These are phyloP conservation scores for Trichoderma sp. DNA, from an alignment of 2,329 filamentous ascomycete genomes.

Conservation along the genomic window DNA sequence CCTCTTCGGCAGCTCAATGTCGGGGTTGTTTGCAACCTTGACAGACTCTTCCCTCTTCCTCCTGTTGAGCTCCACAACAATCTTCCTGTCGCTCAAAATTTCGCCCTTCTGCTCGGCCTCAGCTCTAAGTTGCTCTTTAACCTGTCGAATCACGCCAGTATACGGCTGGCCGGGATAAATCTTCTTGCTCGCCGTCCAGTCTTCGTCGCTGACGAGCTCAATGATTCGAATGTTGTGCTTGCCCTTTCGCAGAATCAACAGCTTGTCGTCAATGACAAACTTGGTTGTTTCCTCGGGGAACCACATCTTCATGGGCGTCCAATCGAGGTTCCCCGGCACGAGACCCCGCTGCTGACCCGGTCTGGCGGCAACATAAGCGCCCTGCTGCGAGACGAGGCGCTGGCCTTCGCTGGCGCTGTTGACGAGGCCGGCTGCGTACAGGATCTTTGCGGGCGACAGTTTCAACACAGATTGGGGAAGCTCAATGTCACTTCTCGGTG, in stretches of 20 bases:
- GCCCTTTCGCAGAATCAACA: conserved; percentile 63
- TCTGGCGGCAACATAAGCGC: conserved; percentile 61
- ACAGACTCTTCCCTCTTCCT: conserved; percentile 29
- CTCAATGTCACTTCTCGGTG: conserved; percentile 55
- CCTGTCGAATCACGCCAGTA: conserved; percentile 49
- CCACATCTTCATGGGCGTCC: conserved; percentile 63
- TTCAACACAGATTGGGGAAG: conserved; percentile 60
- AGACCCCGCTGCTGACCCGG: conserved; percentile 48
- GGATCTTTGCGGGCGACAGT: conserved; percentile 58
- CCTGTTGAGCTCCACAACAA: conserved; percentile 34
- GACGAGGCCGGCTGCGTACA: conserved; percentile 61
- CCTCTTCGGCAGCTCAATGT: conserved; percentile 40
- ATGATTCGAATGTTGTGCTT: conserved; percentile 65
- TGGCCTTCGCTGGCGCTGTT: conserved; percentile 58
- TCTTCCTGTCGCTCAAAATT: conserved; percentile 29
- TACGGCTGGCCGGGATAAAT: conserved; percentile 56
- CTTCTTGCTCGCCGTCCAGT: conserved; percentile 51
- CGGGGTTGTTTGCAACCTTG: conserved; percentile 43
- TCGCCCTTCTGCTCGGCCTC: conserved; percentile 38
- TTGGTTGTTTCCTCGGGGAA: conserved; percentile 57
- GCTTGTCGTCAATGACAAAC: conserved; percentile 60
- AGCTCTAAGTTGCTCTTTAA: conserved; percentile 42
- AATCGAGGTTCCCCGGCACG: conserved; percentile 55
- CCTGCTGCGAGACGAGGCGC: conserved; percentile 55
- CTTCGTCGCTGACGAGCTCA: conserved; percentile 58